These are phyloP conservation scores for Epichloe festucae DNA, from an alignment of 2,329 filamentous ascomycete species.

Conservation along the genomic window DNA sequence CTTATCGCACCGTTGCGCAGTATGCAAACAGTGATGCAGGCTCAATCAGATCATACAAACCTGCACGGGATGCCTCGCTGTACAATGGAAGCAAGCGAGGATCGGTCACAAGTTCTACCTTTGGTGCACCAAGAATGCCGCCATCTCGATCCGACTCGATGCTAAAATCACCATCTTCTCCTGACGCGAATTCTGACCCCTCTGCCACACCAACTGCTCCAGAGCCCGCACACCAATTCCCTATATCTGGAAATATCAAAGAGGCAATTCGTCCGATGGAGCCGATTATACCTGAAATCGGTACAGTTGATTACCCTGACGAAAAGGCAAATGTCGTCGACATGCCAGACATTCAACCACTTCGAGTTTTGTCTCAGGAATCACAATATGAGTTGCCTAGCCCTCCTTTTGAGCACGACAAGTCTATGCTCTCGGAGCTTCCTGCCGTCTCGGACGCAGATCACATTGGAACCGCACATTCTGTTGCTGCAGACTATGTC, in stretches of 20 bases:
- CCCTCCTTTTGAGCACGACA: conserved; percentile 9
- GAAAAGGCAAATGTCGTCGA: conserved; percentile 12
- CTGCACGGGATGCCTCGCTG: conserved; percentile 29
- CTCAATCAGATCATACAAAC: conserved; percentile 41
- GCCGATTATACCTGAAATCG: conserved; percentile 27
- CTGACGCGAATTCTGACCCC: conserved; percentile 22
- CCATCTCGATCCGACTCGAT: conserved; percentile 29
- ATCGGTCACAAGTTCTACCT: conserved; percentile 15
- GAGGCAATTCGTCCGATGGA: conserved; percentile 18
- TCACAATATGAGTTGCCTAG: conserved; percentile 12
- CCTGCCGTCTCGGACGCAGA: conserved; percentile 6
- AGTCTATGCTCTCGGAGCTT: conserved; percentile 8
- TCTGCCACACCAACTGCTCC: conserved; percentile 23
- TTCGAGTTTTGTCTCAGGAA: conserved; percentile 17
- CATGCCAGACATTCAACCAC: conserved; percentile 17
- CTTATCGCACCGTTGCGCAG: conserved; percentile 54
- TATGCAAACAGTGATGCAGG: conserved; percentile 45
- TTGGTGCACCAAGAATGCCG: conserved; percentile 15
- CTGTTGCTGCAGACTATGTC: conserved; percentile 10
- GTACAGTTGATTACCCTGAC: conserved; percentile 19
- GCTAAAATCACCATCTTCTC: conserved; percentile 25
- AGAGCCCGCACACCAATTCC: conserved; percentile 14
- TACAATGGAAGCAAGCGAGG: conserved; percentile 27
- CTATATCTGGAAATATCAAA: conserved; percentile 9
- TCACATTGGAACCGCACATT: conserved; percentile 9